phyloP scores from a whole-genome alignment of 306 rosid genomes.

The Pyrus bretschneideri region DNA sequence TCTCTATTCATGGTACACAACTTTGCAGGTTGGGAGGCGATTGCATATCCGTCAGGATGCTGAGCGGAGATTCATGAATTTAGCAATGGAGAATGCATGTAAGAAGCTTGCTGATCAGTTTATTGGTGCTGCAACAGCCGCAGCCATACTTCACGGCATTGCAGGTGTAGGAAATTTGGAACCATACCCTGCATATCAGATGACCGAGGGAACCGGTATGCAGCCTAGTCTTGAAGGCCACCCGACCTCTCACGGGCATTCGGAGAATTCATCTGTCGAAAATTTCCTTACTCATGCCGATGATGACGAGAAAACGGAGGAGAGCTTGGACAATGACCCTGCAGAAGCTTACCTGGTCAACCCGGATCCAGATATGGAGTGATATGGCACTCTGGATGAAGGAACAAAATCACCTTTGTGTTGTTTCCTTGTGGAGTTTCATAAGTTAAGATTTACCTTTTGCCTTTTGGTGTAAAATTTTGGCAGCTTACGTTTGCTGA shows the following conservation, averaged over 20 bases:
- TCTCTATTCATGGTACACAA: not conserved
- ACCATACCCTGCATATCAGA: not conserved
- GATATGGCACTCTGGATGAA: not conserved
- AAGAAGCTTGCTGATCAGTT: conserved; percentile 7
- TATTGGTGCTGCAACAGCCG: not conserved
- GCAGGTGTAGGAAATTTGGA: not conserved
- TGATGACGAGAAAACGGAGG: not conserved
- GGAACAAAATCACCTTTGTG: not conserved
- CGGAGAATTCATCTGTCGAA: not conserved
- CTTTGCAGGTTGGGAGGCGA: conserved; percentile 12
- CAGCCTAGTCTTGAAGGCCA: not conserved
- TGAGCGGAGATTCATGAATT: not conserved
- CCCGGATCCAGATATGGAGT: not conserved
- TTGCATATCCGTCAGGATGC: conserved; percentile 4
- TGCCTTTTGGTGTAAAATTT: not conserved
- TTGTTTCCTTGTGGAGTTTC: not conserved
- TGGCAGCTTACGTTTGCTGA: not conserved
- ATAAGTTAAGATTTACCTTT: not conserved
- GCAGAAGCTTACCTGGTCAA: conserved; percentile 13
- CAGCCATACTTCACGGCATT: not conserved
- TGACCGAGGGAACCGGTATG: not conserved
- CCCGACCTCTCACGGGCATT: not conserved
- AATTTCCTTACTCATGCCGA: not conserved
- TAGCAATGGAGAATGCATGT: conserved; percentile 8
- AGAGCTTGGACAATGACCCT: conserved; percentile 13